Evolutionary conservation across 768 basidiomycete genomes (phyloP).

Genomic region (Punctularia strigosozonata): DNA sequence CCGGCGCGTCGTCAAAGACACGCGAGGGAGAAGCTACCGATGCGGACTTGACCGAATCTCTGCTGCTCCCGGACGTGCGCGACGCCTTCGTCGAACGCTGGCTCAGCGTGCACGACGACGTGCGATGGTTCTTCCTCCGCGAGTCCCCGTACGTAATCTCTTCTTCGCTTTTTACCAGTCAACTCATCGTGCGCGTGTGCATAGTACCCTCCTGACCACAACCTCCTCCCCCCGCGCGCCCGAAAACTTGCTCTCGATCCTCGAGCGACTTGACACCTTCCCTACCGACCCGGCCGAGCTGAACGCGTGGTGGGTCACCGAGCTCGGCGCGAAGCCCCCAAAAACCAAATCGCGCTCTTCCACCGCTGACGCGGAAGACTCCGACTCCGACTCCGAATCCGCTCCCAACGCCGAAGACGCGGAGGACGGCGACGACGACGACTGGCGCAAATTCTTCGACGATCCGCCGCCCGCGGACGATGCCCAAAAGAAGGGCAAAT

Average conservation of each 20-base stretch:
- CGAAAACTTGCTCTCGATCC: conserved; percentile 47
- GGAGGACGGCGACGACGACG: conserved; percentile 27
- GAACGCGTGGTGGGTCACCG: conserved; percentile 70
- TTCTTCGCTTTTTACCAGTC: no score
- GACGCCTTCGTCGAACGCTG: conserved; percentile 57
- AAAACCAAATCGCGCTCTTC: conserved; percentile 26
- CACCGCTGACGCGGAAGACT: conserved; percentile 13
- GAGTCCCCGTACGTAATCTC: conserved; percentile 49
- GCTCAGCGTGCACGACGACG: conserved; percentile 70
- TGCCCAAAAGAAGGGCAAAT: conserved; percentile 21
- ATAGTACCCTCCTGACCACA: no score
- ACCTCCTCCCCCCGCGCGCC: conserved; percentile 23
- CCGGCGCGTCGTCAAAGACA: background rate
- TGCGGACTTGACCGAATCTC: conserved; percentile 15
- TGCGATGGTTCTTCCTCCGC: conserved; percentile 83
- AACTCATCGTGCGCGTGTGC: no score
- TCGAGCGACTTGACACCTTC: conserved; percentile 62
- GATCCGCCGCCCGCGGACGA: conserved; percentile 32
- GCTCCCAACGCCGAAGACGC: conserved; percentile 22
- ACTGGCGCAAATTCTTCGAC: conserved; percentile 84
- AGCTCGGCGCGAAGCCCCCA: conserved; percentile 46
- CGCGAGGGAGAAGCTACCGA: conserved; percentile 7
- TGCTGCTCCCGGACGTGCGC: conserved; percentile 47
- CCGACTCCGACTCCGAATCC: conserved; percentile 21
- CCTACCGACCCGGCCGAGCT: conserved; percentile 60